These are phyloP conservation scores for Wolfiporia cocos DNA, from an alignment of 1,284 basidiomycete species.

Conservation along the genomic window DNA sequence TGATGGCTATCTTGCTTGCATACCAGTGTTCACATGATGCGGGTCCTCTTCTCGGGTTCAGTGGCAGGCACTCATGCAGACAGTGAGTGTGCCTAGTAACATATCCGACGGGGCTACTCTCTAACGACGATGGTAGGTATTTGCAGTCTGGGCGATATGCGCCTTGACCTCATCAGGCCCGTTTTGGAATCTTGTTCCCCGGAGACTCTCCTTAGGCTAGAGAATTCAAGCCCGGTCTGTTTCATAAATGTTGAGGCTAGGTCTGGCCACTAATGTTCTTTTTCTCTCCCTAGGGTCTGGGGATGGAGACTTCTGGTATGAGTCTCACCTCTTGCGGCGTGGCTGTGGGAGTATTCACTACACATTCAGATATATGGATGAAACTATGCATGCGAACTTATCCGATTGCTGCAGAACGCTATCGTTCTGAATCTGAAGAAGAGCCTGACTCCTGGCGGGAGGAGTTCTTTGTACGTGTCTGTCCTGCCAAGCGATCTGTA, in stretches of 20 bases:
- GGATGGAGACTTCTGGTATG: slow-evolving; percentile 52
- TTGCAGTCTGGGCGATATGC: slow-evolving; percentile 34
- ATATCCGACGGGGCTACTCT: no score
- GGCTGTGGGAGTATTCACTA: no score
- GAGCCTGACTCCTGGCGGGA: slow-evolving; percentile 62
- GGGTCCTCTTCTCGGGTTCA: slow-evolving; percentile 19
- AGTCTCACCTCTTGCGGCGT: no score
- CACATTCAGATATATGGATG: slow-evolving; percentile 69
- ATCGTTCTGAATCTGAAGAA: slow-evolving; percentile 30
- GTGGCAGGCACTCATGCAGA: slow-evolving; percentile 52
- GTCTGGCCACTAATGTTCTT: neutral
- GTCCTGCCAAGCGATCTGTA: neutral
- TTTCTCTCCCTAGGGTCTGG: slow-evolving; percentile 41
- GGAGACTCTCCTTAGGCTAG: slow-evolving; percentile 61
- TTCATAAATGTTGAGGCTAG: slow-evolving; percentile 1
- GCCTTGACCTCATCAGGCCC: slow-evolving; percentile 58
- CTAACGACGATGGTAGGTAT: slow-evolving; percentile 15
- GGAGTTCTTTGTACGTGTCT: slow-evolving; percentile 59
- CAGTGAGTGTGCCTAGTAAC: slow-evolving; percentile 31
- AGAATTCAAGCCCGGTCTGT: slow-evolving; percentile 64
- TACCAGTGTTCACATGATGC: slow-evolving; percentile 12
- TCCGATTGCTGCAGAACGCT: slow-evolving; percentile 43
- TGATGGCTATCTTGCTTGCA: neutral
- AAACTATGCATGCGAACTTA: slow-evolving; percentile 53
- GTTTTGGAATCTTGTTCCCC: slow-evolving; percentile 65